Evolutionary conservation across 768 basidiomycete species (phyloP), one percentile per base, ranked within the genome.

Genomic region (Sporobolomyces pararoseus): DNA sequence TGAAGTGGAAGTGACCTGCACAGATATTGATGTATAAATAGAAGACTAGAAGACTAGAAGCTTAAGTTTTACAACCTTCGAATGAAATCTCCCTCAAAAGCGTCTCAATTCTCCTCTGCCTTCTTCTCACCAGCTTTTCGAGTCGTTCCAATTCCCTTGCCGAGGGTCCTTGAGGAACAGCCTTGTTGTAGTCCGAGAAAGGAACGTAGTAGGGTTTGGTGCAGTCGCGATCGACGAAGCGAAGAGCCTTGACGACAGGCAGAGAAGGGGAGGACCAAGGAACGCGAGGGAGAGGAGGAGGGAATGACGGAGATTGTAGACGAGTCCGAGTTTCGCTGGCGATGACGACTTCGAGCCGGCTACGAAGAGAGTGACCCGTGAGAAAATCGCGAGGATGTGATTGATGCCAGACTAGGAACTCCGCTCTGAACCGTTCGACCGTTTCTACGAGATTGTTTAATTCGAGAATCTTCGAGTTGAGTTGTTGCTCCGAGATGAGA

Each of bases 1-100:
- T n/a, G n/a, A n/a, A n/a, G n/a, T n/a, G n/a, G n/a, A n/a, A 27
- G 51, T 52, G 51, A 52, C 53, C 53, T 21, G 53, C 31, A 35
- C 53, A 27, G 21, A n/a, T 27, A n/a, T n/a, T n/a, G n/a, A n/a
- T n/a, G n/a, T n/a, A n/a, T n/a, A n/a, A n/a, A n/a, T n/a, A n/a
- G n/a, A n/a, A n/a, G n/a, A n/a, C n/a, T n/a, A n/a, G 17, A n/a
- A 49, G 12, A 13, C 47, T 7, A 12, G 12, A 42, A n/a, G 47
- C 12, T 19, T 12, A 10, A 12, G 7, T 49, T 17, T 25, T 35
- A 31, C 53, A 54, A 31, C 32, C 53, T 34, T 54, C 25, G 27
- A 10, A 27, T 7, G 31, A 5, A 27, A 54, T 54, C 31, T 34
- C 27, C 19, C 10, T 37, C 31, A 5, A 37, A 5, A 37, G 4